These are phyloP conservation scores for Aeminium ludgeri DNA, from an alignment of 495 filamentous ascomycete genomes.

Conservation along the genomic window DNA sequence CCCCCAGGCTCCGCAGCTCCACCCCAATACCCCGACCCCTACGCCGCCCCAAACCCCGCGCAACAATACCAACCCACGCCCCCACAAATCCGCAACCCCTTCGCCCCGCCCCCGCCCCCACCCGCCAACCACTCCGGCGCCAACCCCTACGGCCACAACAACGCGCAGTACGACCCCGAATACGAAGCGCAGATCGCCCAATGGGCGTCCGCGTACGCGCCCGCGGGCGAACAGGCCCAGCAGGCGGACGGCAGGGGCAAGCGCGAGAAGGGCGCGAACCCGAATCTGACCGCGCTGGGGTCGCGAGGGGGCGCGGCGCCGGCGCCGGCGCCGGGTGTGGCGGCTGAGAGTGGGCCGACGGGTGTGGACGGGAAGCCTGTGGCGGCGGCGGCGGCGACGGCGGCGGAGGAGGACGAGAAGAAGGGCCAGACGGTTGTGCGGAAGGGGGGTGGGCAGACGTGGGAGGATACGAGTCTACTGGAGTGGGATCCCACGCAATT, in stretches of 20 bases:
- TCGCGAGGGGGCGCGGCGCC: no score
- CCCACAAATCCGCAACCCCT: slow-evolving; percentile 75
- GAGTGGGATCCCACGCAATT: slow-evolving; percentile 97
- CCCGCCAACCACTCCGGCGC: slow-evolving; percentile 26
- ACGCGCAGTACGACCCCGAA: slow-evolving; percentile 49
- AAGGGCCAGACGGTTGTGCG: slow-evolving; percentile 76
- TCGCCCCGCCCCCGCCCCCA: slow-evolving; percentile 44
- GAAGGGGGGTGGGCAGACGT: slow-evolving; percentile 73
- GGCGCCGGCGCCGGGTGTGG: slow-evolving; percentile 27
- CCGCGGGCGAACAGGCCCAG: slow-evolving; percentile 31
- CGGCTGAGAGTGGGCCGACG: slow-evolving; percentile 15
- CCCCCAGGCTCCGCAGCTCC: slow-evolving; percentile 13
- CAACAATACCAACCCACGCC: slow-evolving; percentile 34
- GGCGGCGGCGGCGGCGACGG: slow-evolving; percentile 25
- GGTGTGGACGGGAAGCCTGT: neutral
- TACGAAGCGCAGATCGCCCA: slow-evolving; percentile 87
- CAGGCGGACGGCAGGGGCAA: slow-evolving; percentile 20
- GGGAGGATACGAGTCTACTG: slow-evolving; percentile 68
- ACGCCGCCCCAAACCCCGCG: no score
- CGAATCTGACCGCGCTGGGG: slow-evolving; percentile 34
- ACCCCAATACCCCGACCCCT: no score
- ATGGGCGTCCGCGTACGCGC: slow-evolving; percentile 85
- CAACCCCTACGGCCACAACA: slow-evolving; percentile 29
- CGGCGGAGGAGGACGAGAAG: slow-evolving; percentile 28
- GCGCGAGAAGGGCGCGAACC: slow-evolving; percentile 22